phyloP scores from a whole-genome alignment of 306 rosid species.

The Senna siamea region DNA sequence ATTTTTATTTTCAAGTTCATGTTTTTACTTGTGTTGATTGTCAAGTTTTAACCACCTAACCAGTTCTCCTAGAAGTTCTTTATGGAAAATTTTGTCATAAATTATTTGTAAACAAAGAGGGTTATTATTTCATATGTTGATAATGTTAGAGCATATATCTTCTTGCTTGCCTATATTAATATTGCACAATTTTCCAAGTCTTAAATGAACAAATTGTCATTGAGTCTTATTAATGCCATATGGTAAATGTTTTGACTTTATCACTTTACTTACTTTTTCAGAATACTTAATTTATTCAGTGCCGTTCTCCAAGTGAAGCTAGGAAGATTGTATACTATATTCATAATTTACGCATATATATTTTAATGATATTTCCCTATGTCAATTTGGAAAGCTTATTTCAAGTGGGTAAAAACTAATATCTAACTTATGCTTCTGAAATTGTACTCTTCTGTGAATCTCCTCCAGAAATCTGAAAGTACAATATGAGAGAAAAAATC shows the following conservation, averaged over 20 bases:
- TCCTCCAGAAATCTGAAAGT: not conserved
- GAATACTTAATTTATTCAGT: constrained; percentile 27
- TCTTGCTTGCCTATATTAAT: not conserved
- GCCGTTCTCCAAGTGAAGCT: constrained; percentile 26
- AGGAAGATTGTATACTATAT: not conserved
- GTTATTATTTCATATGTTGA: constrained; percentile 8
- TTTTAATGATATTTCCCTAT: constrained; percentile 3
- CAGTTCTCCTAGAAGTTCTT: constrained; percentile 5
- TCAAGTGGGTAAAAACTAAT: constrained; percentile 4
- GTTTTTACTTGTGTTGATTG: constrained; percentile 17
- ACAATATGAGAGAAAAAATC: not conserved
- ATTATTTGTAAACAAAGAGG: constrained; percentile 14
- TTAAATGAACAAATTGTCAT: not conserved
- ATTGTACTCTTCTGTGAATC: not conserved
- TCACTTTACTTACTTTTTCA: not conserved
- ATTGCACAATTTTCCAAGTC: not conserved
- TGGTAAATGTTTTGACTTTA: constrained; percentile 1
- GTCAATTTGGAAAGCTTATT: not conserved
- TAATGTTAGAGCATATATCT: constrained; percentile 11
- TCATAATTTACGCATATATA: not conserved
- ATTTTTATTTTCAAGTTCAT: not conserved
- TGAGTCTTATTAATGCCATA: not conserved
- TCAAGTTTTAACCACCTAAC: constrained; percentile 26
- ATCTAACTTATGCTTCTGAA: not conserved
- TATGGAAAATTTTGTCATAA: constrained; percentile 4